Conservation (phyloP, 108 stramenopile genomes). For the Cyclotella choctawhatcheeana region DNA sequence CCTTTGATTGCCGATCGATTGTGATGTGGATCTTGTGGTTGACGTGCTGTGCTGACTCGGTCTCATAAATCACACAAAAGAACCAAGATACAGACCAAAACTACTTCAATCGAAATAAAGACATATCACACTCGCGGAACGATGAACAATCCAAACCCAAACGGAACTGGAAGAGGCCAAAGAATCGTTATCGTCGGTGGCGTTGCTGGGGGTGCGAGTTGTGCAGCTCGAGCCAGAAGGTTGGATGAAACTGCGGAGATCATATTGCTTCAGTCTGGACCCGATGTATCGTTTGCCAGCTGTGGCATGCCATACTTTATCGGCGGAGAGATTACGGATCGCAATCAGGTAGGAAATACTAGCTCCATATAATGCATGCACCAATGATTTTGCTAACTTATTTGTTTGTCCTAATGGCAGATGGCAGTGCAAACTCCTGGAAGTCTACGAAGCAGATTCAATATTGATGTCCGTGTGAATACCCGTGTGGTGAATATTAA, state of each 20-base stretch:
- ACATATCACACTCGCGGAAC: constrained; percentile 1
- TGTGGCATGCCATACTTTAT: constrained; percentile 84
- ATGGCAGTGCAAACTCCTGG: constrained; percentile 79
- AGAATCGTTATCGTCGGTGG: constrained; percentile 76
- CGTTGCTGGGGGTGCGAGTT: constrained; percentile 74
- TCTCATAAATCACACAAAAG: not conserved
- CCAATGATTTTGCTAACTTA: not conserved
- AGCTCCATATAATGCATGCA: not conserved
- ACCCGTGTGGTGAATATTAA: constrained; percentile 59
- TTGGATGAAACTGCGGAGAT: constrained; percentile 70
- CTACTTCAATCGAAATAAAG: not conserved
- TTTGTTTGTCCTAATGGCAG: not conserved
- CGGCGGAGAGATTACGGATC: constrained; percentile 69
- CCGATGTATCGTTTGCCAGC: constrained; percentile 70
- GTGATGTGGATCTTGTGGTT: not conserved
- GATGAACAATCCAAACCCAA: constrained; percentile 13
- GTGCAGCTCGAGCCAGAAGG: constrained; percentile 67
- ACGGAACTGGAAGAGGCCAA: constrained; percentile 38
- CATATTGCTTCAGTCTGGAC: constrained; percentile 54
- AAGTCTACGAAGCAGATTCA: constrained; percentile 54
- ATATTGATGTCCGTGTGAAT: constrained; percentile 69
- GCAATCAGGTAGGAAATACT: constrained; percentile 31
- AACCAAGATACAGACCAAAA: not conserved
- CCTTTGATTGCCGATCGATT: not conserved
- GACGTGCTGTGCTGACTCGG: not conserved